A percentile compares a stretch with the other conserved stretches of the same genome.
Conservation (phyloP, 495 filamentous ascomycete species). For the Filosporella fistucella region DNA sequence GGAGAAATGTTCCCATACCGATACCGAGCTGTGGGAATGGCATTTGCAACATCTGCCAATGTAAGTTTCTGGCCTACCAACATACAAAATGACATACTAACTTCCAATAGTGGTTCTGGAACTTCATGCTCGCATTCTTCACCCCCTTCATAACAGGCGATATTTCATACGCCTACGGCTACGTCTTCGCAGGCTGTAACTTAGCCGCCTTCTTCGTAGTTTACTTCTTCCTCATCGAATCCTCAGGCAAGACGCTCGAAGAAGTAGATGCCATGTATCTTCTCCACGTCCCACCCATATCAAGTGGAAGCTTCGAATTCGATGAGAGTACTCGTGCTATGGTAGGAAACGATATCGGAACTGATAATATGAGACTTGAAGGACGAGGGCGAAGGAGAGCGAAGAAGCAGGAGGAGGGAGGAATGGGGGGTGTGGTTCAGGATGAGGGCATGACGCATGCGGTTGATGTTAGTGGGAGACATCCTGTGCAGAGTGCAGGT, state of each 20-base stretch:
- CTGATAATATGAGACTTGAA: conserved; percentile 9
- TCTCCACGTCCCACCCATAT: conserved; percentile 62
- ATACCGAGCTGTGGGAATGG: conserved; percentile 73
- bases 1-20: conserved; percentile 78
- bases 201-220: conserved; percentile 59
- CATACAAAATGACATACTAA: too few species aligned
- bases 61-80: too few species aligned
- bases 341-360: conserved; percentile 3
- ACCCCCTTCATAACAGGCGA: conserved; percentile 67
- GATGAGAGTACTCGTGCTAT: conserved; percentile 17
- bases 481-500: too few species aligned
- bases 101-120: conserved; percentile 95
- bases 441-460: background rate
- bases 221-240: conserved; percentile 78
- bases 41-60: conserved; percentile 73
- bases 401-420: background rate
- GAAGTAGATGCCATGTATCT: conserved; percentile 82
- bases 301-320: conserved; percentile 49
- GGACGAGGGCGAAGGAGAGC: background rate
- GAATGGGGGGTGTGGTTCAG: background rate
- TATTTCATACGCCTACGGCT: conserved; percentile 74
- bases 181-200: conserved; percentile 72
- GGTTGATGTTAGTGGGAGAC: too few species aligned
- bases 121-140: conserved; percentile 79
- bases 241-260: conserved; percentile 62